Base-by-base conservation (phyloP, 2,329 filamentous ascomycete genomes). In the Metarhizium robertsii region DNA sequence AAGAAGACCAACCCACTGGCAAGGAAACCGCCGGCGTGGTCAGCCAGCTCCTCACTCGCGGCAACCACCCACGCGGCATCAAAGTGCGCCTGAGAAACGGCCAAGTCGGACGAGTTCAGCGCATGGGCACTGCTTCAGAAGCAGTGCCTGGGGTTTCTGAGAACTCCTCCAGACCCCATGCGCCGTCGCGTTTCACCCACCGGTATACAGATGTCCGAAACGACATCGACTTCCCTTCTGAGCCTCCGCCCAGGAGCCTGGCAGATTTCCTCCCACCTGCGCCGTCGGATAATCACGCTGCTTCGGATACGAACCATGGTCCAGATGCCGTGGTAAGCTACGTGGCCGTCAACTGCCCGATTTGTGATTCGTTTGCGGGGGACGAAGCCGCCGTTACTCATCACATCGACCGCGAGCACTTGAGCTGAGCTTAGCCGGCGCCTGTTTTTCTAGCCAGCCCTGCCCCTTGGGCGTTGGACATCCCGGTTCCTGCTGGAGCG, bases 21-120 rank as follows among this genome's bases (percentile, higher is more conserved):
- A 79, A 79, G 49, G 84, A 89, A 62, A 87, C 90, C 1, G 73
- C 76, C 48, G 88, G 88, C 29, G 69, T 76, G 5, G 82, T 92
- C 1, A 76, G 78, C 53, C 81, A 90, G 49, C 68, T 92, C 0
- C 75, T 92, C 50, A 92, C 88, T 2, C 75, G 80, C 1, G 86
- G 87, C 30, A 82, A 92, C 61, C 88, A 92, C 63, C 86, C 87
- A 2, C 79, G 86, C 10, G 88, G 88, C 40, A 88, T 92, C 72
- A 92, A 92, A 69, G 87, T 92, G 29, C 81, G 88, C 2, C 74
- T 92, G 6, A 71, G 74, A 1, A 86, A 88, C 66, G 88, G 88
- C 1, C 77, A 86, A 30, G 81, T 92, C 2, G 88, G 88, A 2
- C 74, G 88, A 16, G 88, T 92, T 32, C 88, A 92, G 69, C 74